phyloP scores from a whole-genome alignment of 495 filamentous ascomycete genomes.

The Trichoderma gamsii region DNA sequence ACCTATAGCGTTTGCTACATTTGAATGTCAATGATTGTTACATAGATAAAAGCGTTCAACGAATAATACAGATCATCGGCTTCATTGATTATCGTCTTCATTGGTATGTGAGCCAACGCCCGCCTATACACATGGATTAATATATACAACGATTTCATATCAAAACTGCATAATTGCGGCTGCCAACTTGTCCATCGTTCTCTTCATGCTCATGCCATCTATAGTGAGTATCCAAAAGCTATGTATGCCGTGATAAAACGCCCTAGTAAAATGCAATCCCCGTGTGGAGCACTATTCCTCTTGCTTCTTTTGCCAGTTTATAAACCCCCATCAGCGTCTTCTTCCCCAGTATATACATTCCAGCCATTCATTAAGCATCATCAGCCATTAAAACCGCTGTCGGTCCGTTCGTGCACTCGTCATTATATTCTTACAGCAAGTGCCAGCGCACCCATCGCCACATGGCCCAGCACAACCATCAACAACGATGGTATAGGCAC shows the following conservation, averaged over 20 bases:
- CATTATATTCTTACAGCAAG: conserved; percentile 2
- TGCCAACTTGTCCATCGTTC: background rate
- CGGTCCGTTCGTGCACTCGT: background rate
- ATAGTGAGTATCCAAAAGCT: conserved; percentile 1
- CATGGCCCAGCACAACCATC: background rate
- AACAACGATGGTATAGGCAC: conserved; percentile 34
- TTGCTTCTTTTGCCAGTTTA: conserved; percentile 2
- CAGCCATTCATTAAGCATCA: background rate
- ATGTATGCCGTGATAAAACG: background rate
- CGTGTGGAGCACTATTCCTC: conserved; percentile 1
- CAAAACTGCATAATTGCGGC: background rate
- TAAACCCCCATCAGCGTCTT: background rate
- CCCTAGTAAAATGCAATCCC: background rate
- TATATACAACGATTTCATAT: background rate
- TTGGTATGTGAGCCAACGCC: too few relatives aligned
- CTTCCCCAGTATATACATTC: background rate
- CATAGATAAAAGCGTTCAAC: too few relatives aligned
- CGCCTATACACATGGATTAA: background rate
- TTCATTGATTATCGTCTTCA: too few relatives aligned
- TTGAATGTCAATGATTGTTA: too few relatives aligned
- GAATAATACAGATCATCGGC: too few relatives aligned
- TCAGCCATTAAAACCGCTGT: background rate
- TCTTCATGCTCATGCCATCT: background rate
- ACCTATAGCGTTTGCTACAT: too few relatives aligned
- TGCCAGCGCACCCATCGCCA: background rate